Base-by-base conservation (phyloP, 495 filamentous ascomycete species). In the Penicillium robsamsonii region DNA sequence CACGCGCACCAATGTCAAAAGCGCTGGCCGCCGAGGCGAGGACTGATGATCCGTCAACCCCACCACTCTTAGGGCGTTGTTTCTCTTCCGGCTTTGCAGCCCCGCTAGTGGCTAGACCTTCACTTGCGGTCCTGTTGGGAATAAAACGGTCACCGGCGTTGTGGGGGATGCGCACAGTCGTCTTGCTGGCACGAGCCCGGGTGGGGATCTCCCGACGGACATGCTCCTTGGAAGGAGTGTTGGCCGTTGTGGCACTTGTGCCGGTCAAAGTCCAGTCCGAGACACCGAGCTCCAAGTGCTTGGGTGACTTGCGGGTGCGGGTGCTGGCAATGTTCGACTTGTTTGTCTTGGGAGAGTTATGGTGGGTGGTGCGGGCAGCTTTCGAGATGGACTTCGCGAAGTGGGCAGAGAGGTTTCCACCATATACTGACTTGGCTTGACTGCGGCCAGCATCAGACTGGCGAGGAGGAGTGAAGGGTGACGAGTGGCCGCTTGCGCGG, bases 71-170 rank as follows among this genome's bases (percentile, higher is more conserved):
- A 17, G 90, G 84, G 46, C 87, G 80, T 50, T 84, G 79, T 66
- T 77, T 83, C 31, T 90, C 87, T 60, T 84, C 76, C 41, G 90
- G 84, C 82, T 97, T 97, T 2, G 83, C 87, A 20, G 89, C 86
- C 45, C 92, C 91, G 48, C 81, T 84, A 40, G 88, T 90, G 56
- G 86, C 81, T 60, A 96, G 87, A 43, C 89, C 94, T 42, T 96
- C 94, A 75, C 91, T 93, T 46, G 92, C 90, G 17, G 79, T 78
- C 7, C 94, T 85, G 72, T 95, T 97, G 46, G 94, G 94, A 61
- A 98, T 97, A 79, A 97, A 98, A 42, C 94, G 87, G 67, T 98
- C 94, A n/a, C 84, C 92, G 27, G 85, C 85, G 54, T 83, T 86
- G 73, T 85, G 84, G 38, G 80, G 59, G 67, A 95, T 90, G 45